phyloP scores from a whole-genome alignment of 495 filamentous ascomycete species.

The Parathielavia appendiculata region DNA sequence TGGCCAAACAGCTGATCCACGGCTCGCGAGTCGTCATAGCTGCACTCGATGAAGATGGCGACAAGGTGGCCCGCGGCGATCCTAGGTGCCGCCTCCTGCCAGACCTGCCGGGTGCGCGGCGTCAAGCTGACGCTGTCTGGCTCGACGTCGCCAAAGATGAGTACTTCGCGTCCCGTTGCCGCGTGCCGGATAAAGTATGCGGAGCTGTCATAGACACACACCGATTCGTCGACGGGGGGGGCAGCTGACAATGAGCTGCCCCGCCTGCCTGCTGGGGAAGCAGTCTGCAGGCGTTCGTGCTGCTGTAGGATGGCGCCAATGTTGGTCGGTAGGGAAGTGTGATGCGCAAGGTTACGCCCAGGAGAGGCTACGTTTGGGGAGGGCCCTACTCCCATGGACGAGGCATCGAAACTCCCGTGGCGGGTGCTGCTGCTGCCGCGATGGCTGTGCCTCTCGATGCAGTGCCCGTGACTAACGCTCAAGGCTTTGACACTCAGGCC shows the following conservation, averaged over 20 bases:
- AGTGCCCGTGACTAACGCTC: slow-evolving; percentile 80
- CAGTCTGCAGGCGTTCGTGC: slow-evolving; percentile 17
- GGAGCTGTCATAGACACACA: slow-evolving; percentile 72
- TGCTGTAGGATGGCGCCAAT: slow-evolving; percentile 25
- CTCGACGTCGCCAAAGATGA: slow-evolving; percentile 94
- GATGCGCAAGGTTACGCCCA: slow-evolving; percentile 16
- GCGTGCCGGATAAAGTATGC: slow-evolving; percentile 85
- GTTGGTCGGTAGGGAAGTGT: slow-evolving; percentile 22
- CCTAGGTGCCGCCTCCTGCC: slow-evolving; percentile 80
- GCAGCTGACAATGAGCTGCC: slow-evolving; percentile 24
- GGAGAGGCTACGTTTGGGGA: slow-evolving; percentile 16
- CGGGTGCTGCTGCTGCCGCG: slow-evolving; percentile 45
- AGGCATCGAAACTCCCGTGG: slow-evolving; percentile 36
- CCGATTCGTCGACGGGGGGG: slow-evolving; percentile 33
- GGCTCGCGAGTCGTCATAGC: slow-evolving; percentile 70
- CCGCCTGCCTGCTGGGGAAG: slow-evolving; percentile 13
- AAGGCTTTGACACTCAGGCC: slow-evolving; percentile 74
- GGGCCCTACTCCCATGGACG: slow-evolving; percentile 12
- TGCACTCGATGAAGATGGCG: slow-evolving; percentile 93
- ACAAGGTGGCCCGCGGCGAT: slow-evolving; percentile 61
- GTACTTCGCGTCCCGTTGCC: slow-evolving; percentile 62
- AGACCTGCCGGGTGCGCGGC: slow-evolving; percentile 73
- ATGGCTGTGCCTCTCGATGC: slow-evolving; percentile 66
- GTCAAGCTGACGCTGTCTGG: slow-evolving; percentile 77
- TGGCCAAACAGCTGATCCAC: slow-evolving; percentile 82